Evolutionary conservation across 2,329 filamentous ascomycete genomes (phyloP).

Genomic region (Pseudopithomyces chartarum): DNA sequence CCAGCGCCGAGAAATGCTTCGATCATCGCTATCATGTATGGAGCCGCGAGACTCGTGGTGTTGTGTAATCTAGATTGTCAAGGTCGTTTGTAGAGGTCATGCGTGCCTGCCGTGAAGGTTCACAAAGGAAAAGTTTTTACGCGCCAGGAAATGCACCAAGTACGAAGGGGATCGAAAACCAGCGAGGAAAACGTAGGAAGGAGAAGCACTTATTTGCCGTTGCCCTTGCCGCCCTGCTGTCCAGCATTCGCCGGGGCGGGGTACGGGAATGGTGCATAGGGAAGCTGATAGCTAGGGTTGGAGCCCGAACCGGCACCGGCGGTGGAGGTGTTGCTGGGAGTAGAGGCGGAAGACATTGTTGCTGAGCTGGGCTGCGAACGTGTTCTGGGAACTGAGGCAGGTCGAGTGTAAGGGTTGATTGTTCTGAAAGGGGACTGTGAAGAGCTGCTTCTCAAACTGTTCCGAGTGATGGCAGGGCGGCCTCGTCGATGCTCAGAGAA

Average conservation of each 20-base stretch:
- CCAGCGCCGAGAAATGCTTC: conserved; percentile 11
- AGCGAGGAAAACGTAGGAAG: not conserved
- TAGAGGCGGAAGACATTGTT: conserved; percentile 42
- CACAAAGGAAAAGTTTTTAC: conserved; percentile 3
- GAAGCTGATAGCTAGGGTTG: conserved; percentile 37
- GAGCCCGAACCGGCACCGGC: conserved; percentile 34
- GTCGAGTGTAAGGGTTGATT: conserved; percentile 20
- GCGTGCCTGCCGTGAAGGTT: not conserved
- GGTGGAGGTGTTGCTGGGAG: conserved; percentile 38
- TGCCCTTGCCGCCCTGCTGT: conserved; percentile 18
- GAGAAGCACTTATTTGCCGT: conserved; percentile 12
- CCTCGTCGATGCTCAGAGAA: conserved; percentile 17
- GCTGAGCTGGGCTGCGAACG: conserved; percentile 21
- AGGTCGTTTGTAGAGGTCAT: conserved; percentile 3
- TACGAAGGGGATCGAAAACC: not conserved
- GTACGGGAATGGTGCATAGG: conserved; percentile 45
- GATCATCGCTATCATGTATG: not conserved
- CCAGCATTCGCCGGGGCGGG: conserved; percentile 38
- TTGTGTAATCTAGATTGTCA: not conserved
- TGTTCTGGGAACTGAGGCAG: conserved; percentile 10
- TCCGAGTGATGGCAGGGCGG: conserved; percentile 15
- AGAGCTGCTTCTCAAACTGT: conserved; percentile 11
- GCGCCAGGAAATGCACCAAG: conserved; percentile 14
- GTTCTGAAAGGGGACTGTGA: conserved; percentile 17
- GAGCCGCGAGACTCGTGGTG: conserved; percentile 1